These are phyloP conservation scores for Conticribra guillardii DNA, from an alignment of 108 stramenopile genomes.

Conservation along the genomic window DNA sequence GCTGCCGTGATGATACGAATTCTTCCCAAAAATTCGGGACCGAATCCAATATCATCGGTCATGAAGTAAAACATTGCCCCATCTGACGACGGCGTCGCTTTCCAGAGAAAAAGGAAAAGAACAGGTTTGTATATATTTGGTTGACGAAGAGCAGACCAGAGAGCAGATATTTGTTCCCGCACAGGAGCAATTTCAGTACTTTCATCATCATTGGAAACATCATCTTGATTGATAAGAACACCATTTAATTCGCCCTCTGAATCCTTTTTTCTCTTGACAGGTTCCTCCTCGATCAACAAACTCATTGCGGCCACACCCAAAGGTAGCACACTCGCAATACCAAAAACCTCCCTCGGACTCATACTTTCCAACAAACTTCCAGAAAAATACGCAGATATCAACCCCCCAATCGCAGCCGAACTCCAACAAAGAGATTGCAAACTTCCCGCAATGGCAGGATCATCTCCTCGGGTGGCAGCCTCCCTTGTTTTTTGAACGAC, in stretches of 20 bases:
- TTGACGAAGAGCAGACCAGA: constrained; percentile 84
- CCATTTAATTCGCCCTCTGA: not conserved
- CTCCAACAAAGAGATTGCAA: constrained; percentile 94
- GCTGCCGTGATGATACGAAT: constrained; percentile 83
- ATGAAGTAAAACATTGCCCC: constrained; percentile 94
- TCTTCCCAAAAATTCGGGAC: constrained; percentile 93
- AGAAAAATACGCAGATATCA: constrained; percentile 89
- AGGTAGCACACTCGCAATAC: constrained; percentile 85
- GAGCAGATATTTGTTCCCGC: constrained; percentile 63
- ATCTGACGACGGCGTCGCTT: constrained; percentile 92
- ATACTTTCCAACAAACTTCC: constrained; percentile 87
- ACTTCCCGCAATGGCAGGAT: constrained; percentile 75
- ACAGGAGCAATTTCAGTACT: constrained; percentile 30
- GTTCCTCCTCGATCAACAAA: constrained; percentile 77
- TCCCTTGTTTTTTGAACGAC: constrained; percentile 90
- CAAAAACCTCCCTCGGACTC: constrained; percentile 88
- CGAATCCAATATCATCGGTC: constrained; percentile 91
- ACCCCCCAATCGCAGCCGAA: constrained; percentile 85
- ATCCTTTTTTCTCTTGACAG: constrained; percentile 17
- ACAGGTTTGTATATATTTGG: constrained; percentile 91
- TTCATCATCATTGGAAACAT: not conserved
- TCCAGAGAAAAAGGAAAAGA: constrained; percentile 93
- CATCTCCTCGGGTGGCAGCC: constrained; percentile 48
- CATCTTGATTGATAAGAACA: constrained; percentile 1
- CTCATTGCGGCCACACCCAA: constrained; percentile 84